Base-by-base conservation (phyloP, 2,329 filamentous ascomycete species). In the Pyrenochaeta sp. region DNA sequence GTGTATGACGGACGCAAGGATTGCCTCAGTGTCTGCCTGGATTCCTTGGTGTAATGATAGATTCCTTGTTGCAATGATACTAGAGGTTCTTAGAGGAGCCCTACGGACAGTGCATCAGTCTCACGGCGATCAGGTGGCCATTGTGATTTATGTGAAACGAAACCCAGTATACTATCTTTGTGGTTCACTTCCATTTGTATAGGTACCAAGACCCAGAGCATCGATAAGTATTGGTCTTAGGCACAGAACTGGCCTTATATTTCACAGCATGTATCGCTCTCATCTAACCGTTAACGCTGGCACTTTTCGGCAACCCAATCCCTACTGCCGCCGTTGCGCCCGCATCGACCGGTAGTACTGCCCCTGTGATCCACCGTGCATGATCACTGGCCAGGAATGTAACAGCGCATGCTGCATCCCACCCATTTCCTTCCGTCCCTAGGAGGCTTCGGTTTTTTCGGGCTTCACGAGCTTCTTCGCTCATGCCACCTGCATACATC, bases 361-460 rank as follows among this genome's bases (percentile, higher is more conserved):
- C 66, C 5, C 71, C 69, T 0, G 82, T 81, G 29, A 83, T 81
- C 82, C 82, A 85, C 54, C 81, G 72, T 0, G 81, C 79, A 66
- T 84, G 78, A 54, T 81, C 77, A 10, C 81, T 77, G 4, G 80
- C 81, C n/a, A 85, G 70, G 57, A 83, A 85, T 1, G 78, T 71
- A 0, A 84, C 79, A 2, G 81, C 81, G 33, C 77, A 78, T 5
- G 77, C 82, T 41, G 79, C 78, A 61, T 85, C 83, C 82, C 82
- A 84, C 1, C 77, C 82, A 52, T 76, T 84, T 0, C 83, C 83
- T 58, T 85, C 83, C 1, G 78, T 83, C 30, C 79, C 79, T n/a
- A 84, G 67, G 12, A 84, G 61, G 66, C 80, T 83, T 40, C 81
- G 68, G 46, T 81, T 80, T 55, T 77, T 78, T 15, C 83, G 71